Evolutionary conservation across 2,329 filamentous ascomycete genomes (phyloP).

Genomic region (Fusarium nurragi): DNA sequence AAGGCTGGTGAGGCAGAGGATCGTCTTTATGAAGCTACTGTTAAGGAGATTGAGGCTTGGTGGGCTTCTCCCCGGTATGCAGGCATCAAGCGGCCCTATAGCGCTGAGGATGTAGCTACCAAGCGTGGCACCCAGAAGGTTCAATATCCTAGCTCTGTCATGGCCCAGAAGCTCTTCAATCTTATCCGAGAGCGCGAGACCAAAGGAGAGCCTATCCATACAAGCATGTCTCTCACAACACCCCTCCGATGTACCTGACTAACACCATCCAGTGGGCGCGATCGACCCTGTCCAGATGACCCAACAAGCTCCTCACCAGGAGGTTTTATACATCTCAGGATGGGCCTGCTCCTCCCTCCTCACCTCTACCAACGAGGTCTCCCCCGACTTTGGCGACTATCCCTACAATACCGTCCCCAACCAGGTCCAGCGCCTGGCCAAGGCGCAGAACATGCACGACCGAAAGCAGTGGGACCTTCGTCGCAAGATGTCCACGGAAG

Average conservation of each 20-base stretch:
- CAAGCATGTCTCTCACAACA: conserved; percentile 67
- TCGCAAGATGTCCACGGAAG: conserved; percentile 77
- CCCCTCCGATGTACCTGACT: conserved; percentile 2
- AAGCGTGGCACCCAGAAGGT: conserved; percentile 91
- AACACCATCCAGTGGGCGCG: conserved; percentile 76
- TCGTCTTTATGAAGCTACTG: conserved; percentile 82
- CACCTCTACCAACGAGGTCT: conserved; percentile 96
- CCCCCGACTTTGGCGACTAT: conserved; percentile 97
- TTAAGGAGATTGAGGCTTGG: conserved; percentile 88
- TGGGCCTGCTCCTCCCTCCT: conserved; percentile 97
- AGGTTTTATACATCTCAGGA: conserved; percentile 94
- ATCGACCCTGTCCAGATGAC: conserved; percentile 99
- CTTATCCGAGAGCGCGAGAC: conserved; percentile 80
- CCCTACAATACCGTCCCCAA: conserved; percentile 99
- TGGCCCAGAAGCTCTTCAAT: conserved; percentile 95
- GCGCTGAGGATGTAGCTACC: conserved; percentile 88
- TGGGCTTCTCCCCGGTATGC: conserved; percentile 86
- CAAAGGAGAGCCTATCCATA: conserved; percentile 89
- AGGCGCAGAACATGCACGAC: conserved; percentile 96
- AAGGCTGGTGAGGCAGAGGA: conserved; percentile 87
- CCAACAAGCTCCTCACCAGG: conserved; percentile 94
- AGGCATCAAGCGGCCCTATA: conserved; percentile 92
- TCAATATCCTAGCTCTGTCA: conserved; percentile 89
- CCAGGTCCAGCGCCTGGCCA: conserved; percentile 94
- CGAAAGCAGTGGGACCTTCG: conserved; percentile 92